Evolutionary conservation across 768 basidiomycete genomes (phyloP), one percentile per base, ranked within the genome.

Genomic region (Tulasnella sp.): DNA sequence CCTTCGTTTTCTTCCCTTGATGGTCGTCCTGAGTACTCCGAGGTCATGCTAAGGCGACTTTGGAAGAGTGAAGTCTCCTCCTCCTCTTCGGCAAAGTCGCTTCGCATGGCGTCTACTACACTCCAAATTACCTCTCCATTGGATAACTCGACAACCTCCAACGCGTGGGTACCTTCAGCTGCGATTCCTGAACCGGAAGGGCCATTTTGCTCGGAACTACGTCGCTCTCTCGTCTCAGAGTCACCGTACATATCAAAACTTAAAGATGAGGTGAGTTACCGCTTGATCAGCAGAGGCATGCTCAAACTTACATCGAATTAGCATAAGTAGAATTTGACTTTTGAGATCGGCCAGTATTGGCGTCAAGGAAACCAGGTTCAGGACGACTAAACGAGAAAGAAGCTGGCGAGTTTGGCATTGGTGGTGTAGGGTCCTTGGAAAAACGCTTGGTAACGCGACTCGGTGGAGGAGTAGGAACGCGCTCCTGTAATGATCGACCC

Each of bases 101-200:
- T 82, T 45, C 87, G 79, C 56, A 90, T 67, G 12, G 83, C 82
- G 59, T 88, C 85, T 42, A 90, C 83, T 58, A 89, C 78, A 53
- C 48, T 84, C 87, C 87, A 90, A 54, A 90, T 79, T 6, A 83
- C 85, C 62, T 88, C 79, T 20, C 87, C 87, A 61, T 87, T 87
- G n/a, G 83, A 82, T 59, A 87, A 67, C 61, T 89, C 82, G 48
- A 89, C 72, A 37, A 89, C 73, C 65, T 90, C 83, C 27, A 89
- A 67, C 3, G 80, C 85, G 42, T 79, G 75, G 10, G 71, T 58
- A 48, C 47, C 46, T 37, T 37, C 46, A 19, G 19, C 28, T 10
- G 51, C 16, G 32, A 45, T 7, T 20, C 31, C 51, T 32, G 44
- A 74, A 77, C 44, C 74, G 58, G 54, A 64, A 62, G 70, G 63